These are phyloP conservation scores for Phytophthora palmivora DNA, from an alignment of 352 stramenopile genomes.

Conservation along the genomic window DNA sequence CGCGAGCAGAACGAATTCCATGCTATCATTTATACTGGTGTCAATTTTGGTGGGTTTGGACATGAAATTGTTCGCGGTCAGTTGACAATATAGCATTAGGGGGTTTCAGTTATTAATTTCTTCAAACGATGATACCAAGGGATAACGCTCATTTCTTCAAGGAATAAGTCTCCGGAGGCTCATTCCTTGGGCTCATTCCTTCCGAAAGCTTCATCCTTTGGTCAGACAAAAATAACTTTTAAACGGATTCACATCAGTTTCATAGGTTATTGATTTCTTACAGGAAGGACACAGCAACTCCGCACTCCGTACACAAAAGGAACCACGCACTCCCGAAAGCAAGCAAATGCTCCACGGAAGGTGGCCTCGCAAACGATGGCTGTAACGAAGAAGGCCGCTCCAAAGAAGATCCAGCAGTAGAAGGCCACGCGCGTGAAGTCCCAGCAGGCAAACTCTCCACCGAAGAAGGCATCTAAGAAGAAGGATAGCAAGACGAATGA, in stretches of 20 bases:
- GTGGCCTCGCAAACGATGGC: no score
- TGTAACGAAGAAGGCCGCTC: not conserved
- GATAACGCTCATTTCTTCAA: no score
- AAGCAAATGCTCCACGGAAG: constrained; percentile 2
- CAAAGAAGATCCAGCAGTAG: constrained; percentile 9
- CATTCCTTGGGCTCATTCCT: constrained; percentile 13
- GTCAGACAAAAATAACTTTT: no score
- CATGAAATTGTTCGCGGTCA: no score
- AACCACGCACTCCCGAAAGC: constrained; percentile 1
- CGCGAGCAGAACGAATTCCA: no score
- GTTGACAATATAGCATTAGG: no score
- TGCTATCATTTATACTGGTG: no score
- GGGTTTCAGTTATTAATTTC: no score
- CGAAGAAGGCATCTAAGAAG: constrained; percentile 1
- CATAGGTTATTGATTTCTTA: constrained; percentile 5
- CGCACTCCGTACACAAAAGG: constrained; percentile 3
- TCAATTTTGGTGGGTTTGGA: no score
- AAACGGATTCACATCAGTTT: not conserved
- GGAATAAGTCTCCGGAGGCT: no score
- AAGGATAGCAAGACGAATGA: no score
- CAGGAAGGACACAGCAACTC: not conserved
- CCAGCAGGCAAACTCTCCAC: constrained; percentile 1
- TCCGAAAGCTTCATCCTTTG: constrained; percentile 5
- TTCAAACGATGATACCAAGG: constrained; percentile 8
- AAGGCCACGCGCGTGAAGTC: constrained; percentile 4